Base-by-base conservation (phyloP, 345 rosid genomes). In the Geranium rotundifolium region DNA sequence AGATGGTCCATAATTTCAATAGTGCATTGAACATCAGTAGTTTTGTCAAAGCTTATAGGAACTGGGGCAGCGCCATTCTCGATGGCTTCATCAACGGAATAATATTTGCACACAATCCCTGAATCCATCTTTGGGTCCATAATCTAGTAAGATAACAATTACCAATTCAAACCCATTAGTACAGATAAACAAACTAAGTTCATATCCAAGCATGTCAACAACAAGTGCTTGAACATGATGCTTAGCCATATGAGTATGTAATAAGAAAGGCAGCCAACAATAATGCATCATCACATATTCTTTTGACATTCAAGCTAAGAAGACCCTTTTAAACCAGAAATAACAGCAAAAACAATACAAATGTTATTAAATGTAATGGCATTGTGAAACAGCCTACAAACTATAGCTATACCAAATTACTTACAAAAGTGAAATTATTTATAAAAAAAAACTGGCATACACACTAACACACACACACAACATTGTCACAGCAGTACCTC, bases 51-150 rank as follows among this genome's bases (percentile, higher is more conserved):
- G 67, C 88, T 88, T 54, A 90, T 59, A 31, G 97, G 99, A 67
- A 90, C 59, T 0, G 97, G 96, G 31, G 97, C 95, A 63, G 76
- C 86, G 69, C 95, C 97, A 65, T 79, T 77, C 73, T 90, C 95
- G 3, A 95, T 81, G 63, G 99, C 99, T 77, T 95, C 99, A 67
- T 95, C 95, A 70, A 88, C 71, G 54, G 99, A 88, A 76, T 73
- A 85, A 68, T 86, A 90, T 62, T 77, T 76, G 78, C 79, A 72
- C 49, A 90, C 80, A 71, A 95, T 88, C 56, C 97, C 97, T 0
- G 99, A 88, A 74, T 90, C 97, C 99, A 95, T 95, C 80, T 95
- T 95, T 34, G 96, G 99, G 78, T 95, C 97, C 99, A 95, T 95
- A 65, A 95, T 95, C 99, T 95, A 71, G 30, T 17, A 59, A 8